Evolutionary conservation across 805 yeast genomes (phyloP).

Genomic region (Metschnikowia kofuensis): DNA sequence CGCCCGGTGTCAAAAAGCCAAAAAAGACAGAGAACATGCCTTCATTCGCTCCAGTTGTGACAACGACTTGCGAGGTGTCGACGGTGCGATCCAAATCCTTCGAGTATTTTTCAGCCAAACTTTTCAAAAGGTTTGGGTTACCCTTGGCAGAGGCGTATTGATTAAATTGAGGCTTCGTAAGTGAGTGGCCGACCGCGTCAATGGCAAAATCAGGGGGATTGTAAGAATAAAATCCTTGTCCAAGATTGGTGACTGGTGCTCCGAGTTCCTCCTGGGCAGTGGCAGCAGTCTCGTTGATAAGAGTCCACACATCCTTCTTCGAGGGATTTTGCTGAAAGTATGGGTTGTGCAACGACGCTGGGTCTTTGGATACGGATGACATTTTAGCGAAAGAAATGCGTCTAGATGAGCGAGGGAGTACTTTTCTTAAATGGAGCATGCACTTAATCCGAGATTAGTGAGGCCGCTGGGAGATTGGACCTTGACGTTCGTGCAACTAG

Average conservation of each 20-base stretch:
- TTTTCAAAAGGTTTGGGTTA: slow-evolving; percentile 67
- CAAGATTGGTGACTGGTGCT: slow-evolving; percentile 81
- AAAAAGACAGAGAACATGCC: slow-evolving; percentile 84
- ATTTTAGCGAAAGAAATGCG: slow-evolving; percentile 8
- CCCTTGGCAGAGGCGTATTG: slow-evolving; percentile 95
- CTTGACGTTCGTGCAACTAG: no score
- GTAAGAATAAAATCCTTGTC: slow-evolving; percentile 97
- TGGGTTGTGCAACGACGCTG: slow-evolving; percentile 48
- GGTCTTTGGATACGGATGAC: slow-evolving; percentile 9
- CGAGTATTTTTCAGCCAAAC: slow-evolving; percentile 69
- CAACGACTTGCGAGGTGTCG: slow-evolving; percentile 60
- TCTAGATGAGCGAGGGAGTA: neutral
- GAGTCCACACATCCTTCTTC: slow-evolving; percentile 90
- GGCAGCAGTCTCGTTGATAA: slow-evolving; percentile 94
- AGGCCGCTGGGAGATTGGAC: neutral
- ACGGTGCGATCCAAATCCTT: slow-evolving; percentile 60
- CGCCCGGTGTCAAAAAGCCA: slow-evolving; percentile 82
- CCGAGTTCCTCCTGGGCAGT: slow-evolving; percentile 66
- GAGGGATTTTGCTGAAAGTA: slow-evolving; percentile 59
- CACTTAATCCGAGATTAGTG: neutral
- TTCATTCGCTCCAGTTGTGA: slow-evolving; percentile 97
- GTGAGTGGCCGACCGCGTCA: slow-evolving; percentile 73
- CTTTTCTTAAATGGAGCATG: slow-evolving; percentile 5
- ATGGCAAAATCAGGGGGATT: slow-evolving; percentile 93
- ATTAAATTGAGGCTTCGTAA: slow-evolving; percentile 70